A percentile compares a stretch with the other conserved stretches of the same genome.
Evolutionary conservation across 345 rosid genomes (phyloP).

Genomic region (Syzygium aqueum): DNA sequence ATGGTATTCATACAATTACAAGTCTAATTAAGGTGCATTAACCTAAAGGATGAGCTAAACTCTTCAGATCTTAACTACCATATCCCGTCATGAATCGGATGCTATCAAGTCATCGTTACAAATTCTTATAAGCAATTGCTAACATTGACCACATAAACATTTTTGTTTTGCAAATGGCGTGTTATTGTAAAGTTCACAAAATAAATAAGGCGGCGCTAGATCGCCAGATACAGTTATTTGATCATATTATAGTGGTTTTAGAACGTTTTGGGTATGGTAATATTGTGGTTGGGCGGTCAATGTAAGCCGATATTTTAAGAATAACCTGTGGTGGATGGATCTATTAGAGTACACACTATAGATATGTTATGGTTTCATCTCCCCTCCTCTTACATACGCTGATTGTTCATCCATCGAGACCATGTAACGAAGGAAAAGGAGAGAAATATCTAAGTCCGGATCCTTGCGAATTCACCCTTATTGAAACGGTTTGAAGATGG

Average conservation of each 20-base stretch:
- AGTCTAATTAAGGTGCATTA: background rate
- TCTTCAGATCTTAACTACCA: background rate
- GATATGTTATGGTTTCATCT: background rate
- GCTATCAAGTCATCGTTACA: background rate
- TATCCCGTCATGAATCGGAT: background rate
- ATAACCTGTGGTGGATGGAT: background rate
- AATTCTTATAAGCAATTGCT: background rate
- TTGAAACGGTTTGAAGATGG: background rate
- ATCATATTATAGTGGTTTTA: background rate
- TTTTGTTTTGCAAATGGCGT: background rate
- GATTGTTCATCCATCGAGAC: background rate
- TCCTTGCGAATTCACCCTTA: background rate
- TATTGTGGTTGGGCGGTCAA: background rate
- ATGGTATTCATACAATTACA: background rate
- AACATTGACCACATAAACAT: background rate
- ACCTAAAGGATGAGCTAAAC: background rate
- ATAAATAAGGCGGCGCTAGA: background rate
- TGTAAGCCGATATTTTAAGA: background rate
- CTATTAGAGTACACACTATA: accelerated
- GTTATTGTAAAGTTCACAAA: background rate
- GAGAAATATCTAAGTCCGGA: accelerated
- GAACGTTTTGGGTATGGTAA: background rate
- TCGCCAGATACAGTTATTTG: no score
- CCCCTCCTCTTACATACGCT: background rate
- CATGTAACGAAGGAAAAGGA: background rate